phyloP scores from a whole-genome alignment of 2,329 filamentous ascomycete genomes.

The Microdochium paspali region DNA sequence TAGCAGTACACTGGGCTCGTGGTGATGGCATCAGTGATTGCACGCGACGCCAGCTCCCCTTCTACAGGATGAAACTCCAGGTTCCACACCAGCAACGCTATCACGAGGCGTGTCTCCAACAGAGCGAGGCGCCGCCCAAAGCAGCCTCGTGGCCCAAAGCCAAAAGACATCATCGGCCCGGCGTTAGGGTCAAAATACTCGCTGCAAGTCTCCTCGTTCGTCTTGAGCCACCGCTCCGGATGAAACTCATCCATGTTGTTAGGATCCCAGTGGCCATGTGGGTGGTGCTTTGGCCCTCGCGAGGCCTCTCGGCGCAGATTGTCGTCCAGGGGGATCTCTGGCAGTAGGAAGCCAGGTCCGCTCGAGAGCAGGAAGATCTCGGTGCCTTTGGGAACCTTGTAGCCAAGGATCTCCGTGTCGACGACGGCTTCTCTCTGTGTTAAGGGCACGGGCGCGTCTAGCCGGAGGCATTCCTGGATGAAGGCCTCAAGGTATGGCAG shows the following conservation, averaged over 20 bases:
- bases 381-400: slow-evolving; percentile 61
- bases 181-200: slow-evolving; percentile 6
- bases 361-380: slow-evolving; percentile 35
- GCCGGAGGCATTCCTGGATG: slow-evolving; percentile 66
- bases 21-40: neutral
- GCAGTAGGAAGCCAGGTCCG: slow-evolving; percentile 36
- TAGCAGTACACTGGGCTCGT: neutral
- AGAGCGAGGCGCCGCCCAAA: neutral
- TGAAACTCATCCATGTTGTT: slow-evolving; percentile 37
- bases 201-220: slow-evolving; percentile 3
- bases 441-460: slow-evolving; percentile 61
- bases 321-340: slow-evolving; percentile 32
- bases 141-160: neutral
- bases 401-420: slow-evolving; percentile 56
- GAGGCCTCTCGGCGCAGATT: slow-evolving; percentile 38
- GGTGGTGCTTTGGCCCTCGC: slow-evolving; percentile 33
- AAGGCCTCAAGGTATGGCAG: slow-evolving; percentile 74
- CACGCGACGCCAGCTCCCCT: neutral
- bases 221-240: slow-evolving; percentile 12
- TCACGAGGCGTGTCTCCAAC: neutral
- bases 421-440: slow-evolving; percentile 57
- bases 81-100: neutral
- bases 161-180: slow-evolving; percentile 6
- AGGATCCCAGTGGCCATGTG: slow-evolving; percentile 46
- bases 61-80: neutral